Base-by-base conservation (phyloP, 2,329 filamentous ascomycete species). In the Colletotrichum costaricense region DNA sequence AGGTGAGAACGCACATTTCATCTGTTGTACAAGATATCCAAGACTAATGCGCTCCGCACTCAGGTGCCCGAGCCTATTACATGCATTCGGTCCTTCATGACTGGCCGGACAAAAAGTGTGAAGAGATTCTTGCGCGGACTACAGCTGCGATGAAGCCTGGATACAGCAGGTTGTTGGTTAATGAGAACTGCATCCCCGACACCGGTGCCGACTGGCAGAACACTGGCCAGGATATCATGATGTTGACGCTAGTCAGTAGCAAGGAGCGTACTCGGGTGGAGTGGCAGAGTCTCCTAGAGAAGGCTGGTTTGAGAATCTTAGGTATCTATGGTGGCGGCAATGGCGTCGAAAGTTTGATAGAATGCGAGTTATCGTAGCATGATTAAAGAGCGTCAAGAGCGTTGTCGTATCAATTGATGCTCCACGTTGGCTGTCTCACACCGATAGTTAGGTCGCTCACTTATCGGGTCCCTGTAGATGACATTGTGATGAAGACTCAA, bases 141-240 rank as follows among this genome's bases (percentile, higher is more conserved):
- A 81, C 71, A 67, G 73, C 64, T 14, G 79, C 80, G 8, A 82
- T 83, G 81, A 80, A 74, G 64, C 80, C 79, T 0, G 80, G 81
- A 0, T 82, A 83, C 69, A 80, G 78, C 73, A 79, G 75, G 71
- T 58, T 83, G 11, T 75, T 83, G 7, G 79, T 84, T 35, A 78
- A 79, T 52, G 81, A 84, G 62, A 75, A 77, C 22, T 77, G 82
- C 5, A 79, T 82, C 24, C 81, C 81, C 3, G 72, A 75, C 7
- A 78, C 73, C 19, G 77, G 78, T 16, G 82, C 83, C 0, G 72
- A 79, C 33, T 85, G 81, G 80, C 79, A 84, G 74, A 76, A 79
- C 0, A 82, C 84, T 0, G 78, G 76, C 0, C 74, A 83, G 1
- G 85, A 86, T 56, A 75, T 86, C 8, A 76, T 82, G 33, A 83